Base-by-base conservation (phyloP, 2,329 filamentous ascomycete genomes). In the Fusarium transvaalense region DNA sequence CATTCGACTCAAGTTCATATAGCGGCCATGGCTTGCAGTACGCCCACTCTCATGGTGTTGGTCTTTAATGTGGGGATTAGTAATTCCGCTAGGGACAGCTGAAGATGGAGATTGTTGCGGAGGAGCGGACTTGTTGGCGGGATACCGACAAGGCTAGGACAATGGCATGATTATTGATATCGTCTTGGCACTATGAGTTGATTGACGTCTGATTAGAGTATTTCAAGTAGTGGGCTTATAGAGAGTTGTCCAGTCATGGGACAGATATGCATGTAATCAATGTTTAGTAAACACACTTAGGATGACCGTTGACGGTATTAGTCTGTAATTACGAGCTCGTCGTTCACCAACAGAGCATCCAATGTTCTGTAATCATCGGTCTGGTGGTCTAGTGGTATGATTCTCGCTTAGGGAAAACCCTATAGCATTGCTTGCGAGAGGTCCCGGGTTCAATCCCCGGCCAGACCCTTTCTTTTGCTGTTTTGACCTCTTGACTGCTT, bases 311-410 rank as follows among this genome's bases (percentile, higher is more conserved):
- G 13, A 4, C 23, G 3, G 17, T 1, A 25, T 19, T 54, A 54
- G 0, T 5, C 3, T 2, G 3, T 4, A 29, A 47, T 23, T 47
- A 0, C 13, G 1, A 47, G 10, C n/a, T 9, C 13, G 29, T 9
- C 23, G 21, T 42, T 46, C 57, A 67, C 42, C 23, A 53, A 41
- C 38, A 51, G 52, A 47, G 13, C 48, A 32, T 19, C 23, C 23
- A 46, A 21, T 37, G 56, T 19, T 42, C 19, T 50, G 38, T 45
- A 4, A 8, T 56, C 47, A 21, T 15, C 38, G 81, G 80, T 81
- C 80, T 81, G 80, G 78, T 88, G 85, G 85, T 87, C 86, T 88
- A 88, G 86, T 85, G 87, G 86, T 89, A 89, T 89, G 86, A 89
- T 89, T 89, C 86, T 88, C 86, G 87, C 87, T 89, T 89, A 89